phyloP scores from a whole-genome alignment of 768 basidiomycete genomes.

The Leccinum disarticulatum region DNA sequence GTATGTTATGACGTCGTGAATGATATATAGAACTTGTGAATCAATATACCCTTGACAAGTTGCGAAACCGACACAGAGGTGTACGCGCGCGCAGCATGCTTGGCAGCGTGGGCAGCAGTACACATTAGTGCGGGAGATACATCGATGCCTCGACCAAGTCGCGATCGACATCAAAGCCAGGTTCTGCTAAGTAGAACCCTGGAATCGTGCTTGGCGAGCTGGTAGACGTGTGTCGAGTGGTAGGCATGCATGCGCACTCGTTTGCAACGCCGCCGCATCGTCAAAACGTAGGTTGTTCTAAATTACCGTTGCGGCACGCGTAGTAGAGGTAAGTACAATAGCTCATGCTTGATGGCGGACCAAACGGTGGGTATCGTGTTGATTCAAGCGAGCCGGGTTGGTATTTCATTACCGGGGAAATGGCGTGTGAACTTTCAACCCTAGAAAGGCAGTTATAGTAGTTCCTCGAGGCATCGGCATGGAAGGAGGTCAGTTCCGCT shows the following conservation, averaged over 20 bases:
- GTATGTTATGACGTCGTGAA: constrained; percentile 1
- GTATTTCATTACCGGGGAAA: constrained; percentile 25
- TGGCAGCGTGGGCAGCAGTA: not conserved
- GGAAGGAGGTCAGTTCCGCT: constrained; percentile 22
- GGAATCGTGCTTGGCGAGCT: constrained; percentile 4
- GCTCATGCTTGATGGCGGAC: constrained; percentile 5
- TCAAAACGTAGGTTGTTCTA: constrained; percentile 10
- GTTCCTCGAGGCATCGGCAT: constrained; percentile 33
- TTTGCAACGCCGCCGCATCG: constrained; percentile 1
- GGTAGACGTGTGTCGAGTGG: constrained; percentile 1
- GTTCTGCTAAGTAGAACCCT: not conserved
- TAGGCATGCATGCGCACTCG: constrained; percentile 1
- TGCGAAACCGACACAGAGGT: not conserved
- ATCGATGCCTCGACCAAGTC: not conserved
- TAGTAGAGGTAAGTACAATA: not conserved
- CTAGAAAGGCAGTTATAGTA: constrained; percentile 22
- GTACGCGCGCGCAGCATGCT: not conserved
- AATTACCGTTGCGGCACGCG: constrained; percentile 20
- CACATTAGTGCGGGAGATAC: not conserved
- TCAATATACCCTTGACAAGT: not conserved
- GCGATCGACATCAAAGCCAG: constrained; percentile 1
- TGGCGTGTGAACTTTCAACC: constrained; percentile 20
- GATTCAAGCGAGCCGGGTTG: constrained; percentile 5
- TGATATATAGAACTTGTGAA: constrained; percentile 1
- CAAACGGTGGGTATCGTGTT: constrained; percentile 22